phyloP scores from a whole-genome alignment of 495 filamentous ascomycete species.

The Penicillium samsonianum region DNA sequence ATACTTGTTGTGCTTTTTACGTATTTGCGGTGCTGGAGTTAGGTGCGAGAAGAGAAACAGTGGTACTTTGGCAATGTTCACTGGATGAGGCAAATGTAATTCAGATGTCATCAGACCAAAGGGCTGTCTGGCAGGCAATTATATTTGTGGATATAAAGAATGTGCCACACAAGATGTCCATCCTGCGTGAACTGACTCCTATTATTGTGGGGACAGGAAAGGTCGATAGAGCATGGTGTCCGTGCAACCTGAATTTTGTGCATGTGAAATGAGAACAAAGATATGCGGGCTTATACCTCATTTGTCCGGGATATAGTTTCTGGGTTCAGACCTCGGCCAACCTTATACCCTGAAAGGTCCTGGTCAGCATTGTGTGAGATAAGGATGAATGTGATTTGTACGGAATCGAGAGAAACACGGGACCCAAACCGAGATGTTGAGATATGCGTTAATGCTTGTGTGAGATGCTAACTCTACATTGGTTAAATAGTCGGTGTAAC shows the following conservation, averaged over 20 bases:
- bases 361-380: too few relatives aligned
- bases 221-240: not conserved
- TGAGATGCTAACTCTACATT: not conserved
- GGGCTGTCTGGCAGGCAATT: not conserved
- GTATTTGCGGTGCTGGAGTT: not conserved
- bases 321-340: too few relatives aligned
- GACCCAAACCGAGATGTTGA: not conserved
- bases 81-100: not conserved
- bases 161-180: not conserved
- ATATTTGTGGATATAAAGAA: not conserved
- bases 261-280: too few relatives aligned
- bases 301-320: too few relatives aligned
- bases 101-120: not conserved
- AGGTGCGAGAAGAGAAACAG: not conserved
- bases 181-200: not conserved
- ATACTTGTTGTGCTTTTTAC: not conserved
- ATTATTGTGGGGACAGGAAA: not conserved
- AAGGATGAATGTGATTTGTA: not conserved
- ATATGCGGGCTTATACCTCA: too few relatives aligned
- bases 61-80: not conserved
- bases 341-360: too few relatives aligned
- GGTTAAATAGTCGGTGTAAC: not conserved
- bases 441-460: not conserved
- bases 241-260: too few relatives aligned
- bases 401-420: not conserved